These are phyloP conservation scores for Triticum monococcum DNA, from an alignment of 176 grass and related monocot genomes.

Conservation along the genomic window DNA sequence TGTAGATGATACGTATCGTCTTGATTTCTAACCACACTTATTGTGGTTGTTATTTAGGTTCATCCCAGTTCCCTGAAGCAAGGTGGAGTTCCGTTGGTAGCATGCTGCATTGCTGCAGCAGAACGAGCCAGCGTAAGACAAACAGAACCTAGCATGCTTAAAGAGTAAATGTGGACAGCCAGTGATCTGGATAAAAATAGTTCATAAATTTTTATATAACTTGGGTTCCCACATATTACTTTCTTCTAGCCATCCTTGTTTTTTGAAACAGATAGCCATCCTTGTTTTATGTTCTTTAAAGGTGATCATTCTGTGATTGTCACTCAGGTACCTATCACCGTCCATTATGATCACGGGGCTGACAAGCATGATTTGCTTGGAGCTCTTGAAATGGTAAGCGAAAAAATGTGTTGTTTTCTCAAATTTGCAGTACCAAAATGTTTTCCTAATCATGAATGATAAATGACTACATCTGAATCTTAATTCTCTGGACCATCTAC, in stretches of 20 bases:
- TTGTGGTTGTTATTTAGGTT: constrained; percentile 55
- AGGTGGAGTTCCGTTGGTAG: constrained; percentile 73
- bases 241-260: constrained; percentile 4
- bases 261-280: background rate
- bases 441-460: constrained; percentile 13
- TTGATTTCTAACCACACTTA: constrained; percentile 15
- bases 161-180: background rate
- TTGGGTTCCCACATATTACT: background rate
- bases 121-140: constrained; percentile 70
- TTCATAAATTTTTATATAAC: background rate
- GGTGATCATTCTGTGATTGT: constrained; percentile 29
- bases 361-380: constrained; percentile 77
- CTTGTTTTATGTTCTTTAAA: constrained; percentile 20
- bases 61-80: constrained; percentile 93
- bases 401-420: constrained; percentile 15
- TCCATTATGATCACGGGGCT: constrained; percentile 93
- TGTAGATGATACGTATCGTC: background rate
- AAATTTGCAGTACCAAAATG: constrained; percentile 23
- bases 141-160: constrained; percentile 10
- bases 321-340: constrained; percentile 74
- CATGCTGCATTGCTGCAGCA: constrained; percentile 87
- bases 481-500: constrained; percentile 16
- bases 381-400: constrained; percentile 83
- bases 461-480: constrained; percentile 17
- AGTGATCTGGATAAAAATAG: background rate